Evolutionary conservation across 2,329 filamentous ascomycete genomes (phyloP).

Genomic region (Alternaria angustiovoidea): DNA sequence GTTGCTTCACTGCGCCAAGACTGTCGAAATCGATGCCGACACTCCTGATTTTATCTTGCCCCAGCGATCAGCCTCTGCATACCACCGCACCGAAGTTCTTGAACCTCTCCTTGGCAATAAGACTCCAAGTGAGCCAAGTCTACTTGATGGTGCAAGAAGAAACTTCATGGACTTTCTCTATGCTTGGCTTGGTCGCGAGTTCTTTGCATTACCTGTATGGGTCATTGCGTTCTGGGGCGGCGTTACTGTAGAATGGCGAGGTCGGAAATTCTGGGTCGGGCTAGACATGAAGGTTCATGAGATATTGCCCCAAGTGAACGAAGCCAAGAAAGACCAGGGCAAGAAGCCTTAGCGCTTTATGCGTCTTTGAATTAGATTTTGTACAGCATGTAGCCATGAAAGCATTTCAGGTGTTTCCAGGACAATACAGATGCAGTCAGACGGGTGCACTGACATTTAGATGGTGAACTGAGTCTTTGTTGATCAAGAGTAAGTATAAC

Average conservation of each 20-base stretch:
- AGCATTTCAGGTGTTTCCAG: background rate
- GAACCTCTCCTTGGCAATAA: constrained; percentile 35
- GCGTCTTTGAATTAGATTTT: background rate
- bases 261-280: constrained; percentile 80
- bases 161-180: constrained; percentile 74
- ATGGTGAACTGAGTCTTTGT: background rate
- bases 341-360: constrained; percentile 1
- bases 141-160: constrained; percentile 56
- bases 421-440: background rate
- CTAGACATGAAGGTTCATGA: constrained; percentile 83
- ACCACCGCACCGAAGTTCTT: constrained; percentile 29
- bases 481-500: background rate
- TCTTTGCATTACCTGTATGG: constrained; percentile 89
- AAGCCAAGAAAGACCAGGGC: background rate
- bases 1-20: constrained; percentile 75
- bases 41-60: constrained; percentile 76
- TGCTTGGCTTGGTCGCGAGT: constrained; percentile 86
- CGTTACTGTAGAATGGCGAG: constrained; percentile 85
- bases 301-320: constrained; percentile 45
- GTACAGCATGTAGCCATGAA: background rate
- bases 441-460: background rate
- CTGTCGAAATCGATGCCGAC: constrained; percentile 73
- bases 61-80: constrained; percentile 48
- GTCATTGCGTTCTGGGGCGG: constrained; percentile 88
- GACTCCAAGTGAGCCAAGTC: constrained; percentile 11